Base-by-base conservation (phyloP, 106 monocot species). In the Allium sativum region DNA sequence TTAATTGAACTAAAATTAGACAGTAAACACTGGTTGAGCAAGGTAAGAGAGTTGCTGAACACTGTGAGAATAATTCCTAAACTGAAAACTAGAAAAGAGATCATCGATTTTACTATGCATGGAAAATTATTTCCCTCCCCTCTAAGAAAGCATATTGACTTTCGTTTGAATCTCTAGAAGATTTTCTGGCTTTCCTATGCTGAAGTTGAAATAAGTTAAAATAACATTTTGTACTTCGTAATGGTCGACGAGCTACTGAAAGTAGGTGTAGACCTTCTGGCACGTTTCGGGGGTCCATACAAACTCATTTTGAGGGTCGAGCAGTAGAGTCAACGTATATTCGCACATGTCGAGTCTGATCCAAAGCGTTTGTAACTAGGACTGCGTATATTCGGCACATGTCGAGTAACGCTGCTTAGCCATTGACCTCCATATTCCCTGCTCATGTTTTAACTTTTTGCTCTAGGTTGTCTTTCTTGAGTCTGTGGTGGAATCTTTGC, bases 311-410 rank as follows among this genome's bases (percentile, higher is more conserved):
- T 61, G 71, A 2, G 92, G 75, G 52, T 93, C 92, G 47, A 93
- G 92, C 43, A 93, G 55, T 59, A 93, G 81, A 20, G 87, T 93
- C 40, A 93, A 78, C 77, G 87, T 93, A 70, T 93, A n/a, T n/a
- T n/a, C n/a, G n/a, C n/a, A 88, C 82, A 79, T 88, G 82, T 93
- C n/a, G 93, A 0, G 93, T 88, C 79, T 93, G 88, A 59, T 93
- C 84, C 64, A 93, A 84, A 40, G 78, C 93, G 8, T 85, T 77
- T 10, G 84, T 79, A 2, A 82, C 73, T 0, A 88, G 93, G 52
- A 88, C 93, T 3, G 93, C 93, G 47, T 93, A 89, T 61, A 93
- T 93, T 68, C 88, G n/a, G 68, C 14, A 93, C 80, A 47, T 93
- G 93, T 7, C 89, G 85, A 14, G 93, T 93, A 22, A 65, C 67